Percentiles rank a stretch among this genome's conserved stretches.
phyloP scores from a whole-genome alignment of 1,139 yeast genomes.

The Fermentozyma sake region DNA sequence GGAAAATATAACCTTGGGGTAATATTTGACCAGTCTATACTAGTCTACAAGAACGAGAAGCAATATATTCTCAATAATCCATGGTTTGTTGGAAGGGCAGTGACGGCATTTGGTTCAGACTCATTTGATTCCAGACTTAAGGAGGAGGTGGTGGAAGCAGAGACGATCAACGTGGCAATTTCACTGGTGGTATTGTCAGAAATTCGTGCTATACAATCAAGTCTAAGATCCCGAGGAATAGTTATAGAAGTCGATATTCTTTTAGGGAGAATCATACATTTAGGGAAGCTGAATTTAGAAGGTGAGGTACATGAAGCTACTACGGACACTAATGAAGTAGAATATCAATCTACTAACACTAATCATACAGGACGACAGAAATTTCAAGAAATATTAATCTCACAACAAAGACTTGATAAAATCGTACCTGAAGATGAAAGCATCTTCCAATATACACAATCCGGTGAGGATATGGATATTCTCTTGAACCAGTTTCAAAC shows the following conservation, averaged over 20 bases:
- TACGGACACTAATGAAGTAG: not conserved
- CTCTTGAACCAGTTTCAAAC: not conserved
- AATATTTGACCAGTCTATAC: constrained; percentile 1
- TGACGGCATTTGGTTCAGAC: no score
- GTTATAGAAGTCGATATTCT: no score
- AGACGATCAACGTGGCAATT: constrained; percentile 1
- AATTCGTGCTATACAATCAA: no score
- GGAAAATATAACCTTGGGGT: constrained; percentile 1
- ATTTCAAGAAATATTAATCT: constrained; percentile 1
- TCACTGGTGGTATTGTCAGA: not conserved
- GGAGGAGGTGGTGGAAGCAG: constrained; percentile 1
- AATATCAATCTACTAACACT: no score
- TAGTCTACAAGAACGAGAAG: no score
- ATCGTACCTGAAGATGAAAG: constrained; percentile 1
- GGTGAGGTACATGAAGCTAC: constrained; percentile 1
- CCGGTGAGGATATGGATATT: not conserved
- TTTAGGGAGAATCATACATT: no score
- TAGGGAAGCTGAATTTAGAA: no score
- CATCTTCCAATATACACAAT: not conserved
- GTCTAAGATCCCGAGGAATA: no score
- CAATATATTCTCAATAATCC: no score
- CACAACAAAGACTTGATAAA: not conserved
- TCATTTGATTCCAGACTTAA: no score
- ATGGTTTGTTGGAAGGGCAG: constrained; percentile 3
- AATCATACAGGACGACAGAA: no score